phyloP scores from a whole-genome alignment of 768 basidiomycete species.

The Leccinum longicurvipes region DNA sequence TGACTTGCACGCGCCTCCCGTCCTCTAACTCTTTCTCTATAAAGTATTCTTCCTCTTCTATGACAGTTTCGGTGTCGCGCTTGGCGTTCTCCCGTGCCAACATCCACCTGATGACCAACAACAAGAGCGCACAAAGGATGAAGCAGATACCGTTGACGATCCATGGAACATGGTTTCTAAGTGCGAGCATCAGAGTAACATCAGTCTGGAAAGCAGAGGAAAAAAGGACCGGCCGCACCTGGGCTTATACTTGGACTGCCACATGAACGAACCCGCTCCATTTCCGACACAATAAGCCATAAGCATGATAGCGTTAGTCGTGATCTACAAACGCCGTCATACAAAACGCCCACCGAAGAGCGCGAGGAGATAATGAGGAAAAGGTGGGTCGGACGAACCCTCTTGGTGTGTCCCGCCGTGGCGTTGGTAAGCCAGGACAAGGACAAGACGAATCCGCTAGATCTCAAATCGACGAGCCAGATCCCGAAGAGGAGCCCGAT shows the following conservation, averaged over 20 bases:
- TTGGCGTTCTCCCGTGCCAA: constrained; percentile 60
- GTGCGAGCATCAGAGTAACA: not conserved
- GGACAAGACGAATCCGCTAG: constrained; percentile 54
- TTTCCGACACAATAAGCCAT: constrained; percentile 68
- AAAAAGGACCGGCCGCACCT: constrained; percentile 48
- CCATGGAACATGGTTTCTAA: constrained; percentile 76
- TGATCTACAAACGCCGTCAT: constrained; percentile 13
- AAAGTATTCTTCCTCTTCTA: constrained; percentile 58
- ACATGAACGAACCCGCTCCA: constrained; percentile 71
- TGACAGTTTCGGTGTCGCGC: constrained; percentile 55
- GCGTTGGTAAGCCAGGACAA: constrained; percentile 64
- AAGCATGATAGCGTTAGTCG: constrained; percentile 66
- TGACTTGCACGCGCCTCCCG: constrained; percentile 51
- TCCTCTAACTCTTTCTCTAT: constrained; percentile 48
- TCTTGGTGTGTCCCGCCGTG: constrained; percentile 72
- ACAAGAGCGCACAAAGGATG: constrained; percentile 41
- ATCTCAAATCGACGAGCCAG: constrained; percentile 41
- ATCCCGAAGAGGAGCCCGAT: constrained; percentile 57
- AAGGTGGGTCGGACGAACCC: constrained; percentile 42
- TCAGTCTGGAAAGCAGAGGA: not conserved
- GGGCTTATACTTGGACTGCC: no score
- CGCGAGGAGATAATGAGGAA: not conserved
- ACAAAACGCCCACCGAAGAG: not conserved
- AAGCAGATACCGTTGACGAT: no score
- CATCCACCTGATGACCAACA: constrained; percentile 31